A percentile compares a stretch with the other conserved stretches of the same genome.
Conservation (phyloP, 2,329 filamentous ascomycete species). For the Fusarium proliferatum region DNA sequence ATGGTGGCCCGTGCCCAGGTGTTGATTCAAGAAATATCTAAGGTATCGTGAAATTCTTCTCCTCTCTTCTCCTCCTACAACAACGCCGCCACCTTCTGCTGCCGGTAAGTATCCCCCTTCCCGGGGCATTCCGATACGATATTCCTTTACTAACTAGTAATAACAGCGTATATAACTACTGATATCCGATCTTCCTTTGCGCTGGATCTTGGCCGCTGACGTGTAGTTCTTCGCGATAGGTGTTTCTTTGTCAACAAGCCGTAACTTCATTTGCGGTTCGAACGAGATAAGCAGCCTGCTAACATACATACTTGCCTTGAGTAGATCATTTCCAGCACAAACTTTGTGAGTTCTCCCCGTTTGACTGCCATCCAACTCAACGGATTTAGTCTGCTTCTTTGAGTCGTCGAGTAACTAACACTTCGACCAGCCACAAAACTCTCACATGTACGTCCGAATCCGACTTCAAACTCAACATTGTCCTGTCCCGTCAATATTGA, state of each 20-base stretch:
- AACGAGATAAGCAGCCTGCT: neutral
- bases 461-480: neutral
- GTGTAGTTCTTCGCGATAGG: neutral
- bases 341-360: neutral
- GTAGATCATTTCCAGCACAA: neutral
- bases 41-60: neutral
- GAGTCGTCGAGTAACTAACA: neutral
- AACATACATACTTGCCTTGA: neutral
- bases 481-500: neutral
- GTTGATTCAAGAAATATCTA: neutral
- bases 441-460: neutral
- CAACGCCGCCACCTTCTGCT: neutral
- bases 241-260: neutral
- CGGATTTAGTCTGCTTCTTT: neutral
- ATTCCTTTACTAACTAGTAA: neutral
- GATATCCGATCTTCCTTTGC: neutral
- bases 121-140: neutral
- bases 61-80: neutral
- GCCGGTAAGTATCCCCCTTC: neutral
- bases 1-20: neutral
- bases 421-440: neutral
- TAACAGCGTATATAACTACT: neutral
- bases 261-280: accelerated
- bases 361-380: neutral
- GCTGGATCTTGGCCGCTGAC: neutral